Evolutionary conservation across 2,329 filamentous ascomycete species (phyloP).

Genomic region (Alternaria incomplexa): DNA sequence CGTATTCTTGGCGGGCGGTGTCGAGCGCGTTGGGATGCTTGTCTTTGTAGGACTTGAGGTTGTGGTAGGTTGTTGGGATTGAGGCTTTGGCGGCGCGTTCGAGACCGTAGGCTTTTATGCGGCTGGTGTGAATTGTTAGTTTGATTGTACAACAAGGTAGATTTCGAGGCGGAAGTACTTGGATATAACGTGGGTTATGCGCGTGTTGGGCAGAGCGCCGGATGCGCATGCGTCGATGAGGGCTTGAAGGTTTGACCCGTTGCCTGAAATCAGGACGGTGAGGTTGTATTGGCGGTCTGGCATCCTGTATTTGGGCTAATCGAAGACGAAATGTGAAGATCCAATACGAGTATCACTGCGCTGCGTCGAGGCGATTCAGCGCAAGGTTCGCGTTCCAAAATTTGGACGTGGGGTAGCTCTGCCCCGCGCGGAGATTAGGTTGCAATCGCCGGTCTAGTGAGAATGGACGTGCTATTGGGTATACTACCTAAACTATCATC

Average conservation of each 20-base stretch:
- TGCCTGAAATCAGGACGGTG: slow-evolving; percentile 66
- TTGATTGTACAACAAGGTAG: not conserved
- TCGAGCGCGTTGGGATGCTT: slow-evolving; percentile 59
- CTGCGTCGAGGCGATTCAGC: not conserved
- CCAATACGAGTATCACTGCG: not conserved
- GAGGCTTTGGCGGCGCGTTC: slow-evolving; percentile 63
- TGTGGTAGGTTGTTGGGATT: slow-evolving; percentile 82
- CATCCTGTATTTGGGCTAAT: slow-evolving; percentile 17
- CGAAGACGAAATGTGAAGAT: not conserved
- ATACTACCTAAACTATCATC: slow-evolving; percentile 7
- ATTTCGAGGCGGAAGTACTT: slow-evolving; percentile 30
- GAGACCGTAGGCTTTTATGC: slow-evolving; percentile 68
- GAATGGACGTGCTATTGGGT: slow-evolving; percentile 2
- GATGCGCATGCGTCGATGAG: slow-evolving; percentile 67
- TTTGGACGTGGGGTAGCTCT: slow-evolving; percentile 33
- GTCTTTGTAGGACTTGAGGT: slow-evolving; percentile 78
- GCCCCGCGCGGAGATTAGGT: slow-evolving; percentile 16
- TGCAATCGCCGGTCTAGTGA: slow-evolving; percentile 4
- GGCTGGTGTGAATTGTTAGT: slow-evolving; percentile 19
- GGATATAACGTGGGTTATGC: slow-evolving; percentile 69
- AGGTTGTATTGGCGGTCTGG: slow-evolving; percentile 55
- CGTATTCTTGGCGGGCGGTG: slow-evolving; percentile 70
- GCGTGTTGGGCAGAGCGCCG: slow-evolving; percentile 56
- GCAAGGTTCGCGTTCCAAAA: slow-evolving; percentile 13
- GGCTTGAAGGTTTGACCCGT: slow-evolving; percentile 80